phyloP scores from a whole-genome alignment of 768 basidiomycete genomes.

The Boletus rufocinnamomeus region DNA sequence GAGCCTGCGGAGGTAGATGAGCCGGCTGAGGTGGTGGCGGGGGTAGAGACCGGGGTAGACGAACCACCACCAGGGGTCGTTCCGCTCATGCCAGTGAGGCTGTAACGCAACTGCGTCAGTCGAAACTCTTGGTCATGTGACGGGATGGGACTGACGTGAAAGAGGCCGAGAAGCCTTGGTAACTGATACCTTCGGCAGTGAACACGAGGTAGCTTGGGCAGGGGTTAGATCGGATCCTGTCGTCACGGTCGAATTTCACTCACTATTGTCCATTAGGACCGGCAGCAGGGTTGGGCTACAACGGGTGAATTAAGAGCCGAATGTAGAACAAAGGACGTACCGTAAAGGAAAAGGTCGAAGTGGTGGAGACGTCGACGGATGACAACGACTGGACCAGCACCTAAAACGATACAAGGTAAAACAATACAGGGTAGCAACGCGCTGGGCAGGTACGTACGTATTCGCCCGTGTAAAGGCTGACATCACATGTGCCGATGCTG shows the following conservation, averaged over 20 bases:
- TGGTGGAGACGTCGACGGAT: conserved; percentile 53
- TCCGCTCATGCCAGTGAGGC: conserved; percentile 61
- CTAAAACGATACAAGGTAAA: conserved; percentile 33
- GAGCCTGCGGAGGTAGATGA: conserved; percentile 20
- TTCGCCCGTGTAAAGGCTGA: conserved; percentile 60
- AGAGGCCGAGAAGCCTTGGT: conserved; percentile 50
- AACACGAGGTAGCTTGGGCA: conserved; percentile 61
- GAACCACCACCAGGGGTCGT: conserved; percentile 36
- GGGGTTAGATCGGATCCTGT: conserved; percentile 5
- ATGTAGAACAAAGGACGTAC: conserved; percentile 37
- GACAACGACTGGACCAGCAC: conserved; percentile 57
- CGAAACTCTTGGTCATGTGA: background rate
- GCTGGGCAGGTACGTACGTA: conserved; percentile 41
- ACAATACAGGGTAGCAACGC: background rate
- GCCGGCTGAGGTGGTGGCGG: conserved; percentile 12
- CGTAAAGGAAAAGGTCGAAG: conserved; percentile 54
- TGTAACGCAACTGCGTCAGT: conserved; percentile 30
- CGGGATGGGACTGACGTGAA: conserved; percentile 48
- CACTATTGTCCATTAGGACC: conserved; percentile 63
- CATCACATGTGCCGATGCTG: conserved; percentile 51
- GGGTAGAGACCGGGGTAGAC: conserved; percentile 10
- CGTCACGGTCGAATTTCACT: conserved; percentile 21
- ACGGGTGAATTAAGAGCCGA: background rate
- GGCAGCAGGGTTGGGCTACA: conserved; percentile 54
- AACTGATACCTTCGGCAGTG: conserved; percentile 39